phyloP scores from a whole-genome alignment of 2,329 filamentous ascomycete species.

The Diaporthe eres region DNA sequence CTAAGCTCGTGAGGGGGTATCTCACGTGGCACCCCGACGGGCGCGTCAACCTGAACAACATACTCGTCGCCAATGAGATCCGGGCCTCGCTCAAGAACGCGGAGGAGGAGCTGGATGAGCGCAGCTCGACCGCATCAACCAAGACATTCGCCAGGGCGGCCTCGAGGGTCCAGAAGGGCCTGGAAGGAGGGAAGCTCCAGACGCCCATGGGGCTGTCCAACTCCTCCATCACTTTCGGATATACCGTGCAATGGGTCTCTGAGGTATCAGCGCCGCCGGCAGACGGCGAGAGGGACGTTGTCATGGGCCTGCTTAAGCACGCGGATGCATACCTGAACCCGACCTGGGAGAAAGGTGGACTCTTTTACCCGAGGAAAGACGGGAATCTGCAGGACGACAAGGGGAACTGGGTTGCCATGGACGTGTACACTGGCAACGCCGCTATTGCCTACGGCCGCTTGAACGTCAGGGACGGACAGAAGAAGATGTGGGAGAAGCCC shows the following conservation, averaged over 20 bases:
- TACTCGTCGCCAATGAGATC: slow-evolving; percentile 46
- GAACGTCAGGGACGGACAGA: slow-evolving; percentile 54
- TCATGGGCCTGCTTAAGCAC: slow-evolving; percentile 46
- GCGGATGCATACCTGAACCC: slow-evolving; percentile 49
- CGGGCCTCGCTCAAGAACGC: slow-evolving; percentile 39
- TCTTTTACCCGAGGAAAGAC: slow-evolving; percentile 52
- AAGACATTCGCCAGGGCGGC: slow-evolving; percentile 5
- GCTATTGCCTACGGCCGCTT: slow-evolving; percentile 53
- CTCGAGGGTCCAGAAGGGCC: slow-evolving; percentile 17
- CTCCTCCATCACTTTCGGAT: slow-evolving; percentile 45
- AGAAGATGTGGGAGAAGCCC: slow-evolving; percentile 52
- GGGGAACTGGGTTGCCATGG: slow-evolving; percentile 48
- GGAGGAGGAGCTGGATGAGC: slow-evolving; percentile 11
- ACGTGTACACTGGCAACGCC: slow-evolving; percentile 54
- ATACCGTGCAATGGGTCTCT: slow-evolving; percentile 52
- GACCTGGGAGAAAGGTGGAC: slow-evolving; percentile 52
- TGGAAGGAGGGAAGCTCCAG: slow-evolving; percentile 37
- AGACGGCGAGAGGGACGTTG: slow-evolving; percentile 40
- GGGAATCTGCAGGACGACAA: slow-evolving; percentile 43
- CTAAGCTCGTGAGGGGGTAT: slow-evolving; percentile 46
- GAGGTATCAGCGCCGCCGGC: slow-evolving; percentile 47
- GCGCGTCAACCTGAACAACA: slow-evolving; percentile 46
- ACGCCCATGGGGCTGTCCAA: slow-evolving; percentile 42
- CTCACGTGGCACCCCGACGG: slow-evolving; percentile 44
- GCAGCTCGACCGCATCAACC: neutral